A percentile compares a stretch with the other conserved stretches of the same genome.
phyloP scores from a whole-genome alignment of 805 yeast genomes.

The Spathaspora sp. region DNA sequence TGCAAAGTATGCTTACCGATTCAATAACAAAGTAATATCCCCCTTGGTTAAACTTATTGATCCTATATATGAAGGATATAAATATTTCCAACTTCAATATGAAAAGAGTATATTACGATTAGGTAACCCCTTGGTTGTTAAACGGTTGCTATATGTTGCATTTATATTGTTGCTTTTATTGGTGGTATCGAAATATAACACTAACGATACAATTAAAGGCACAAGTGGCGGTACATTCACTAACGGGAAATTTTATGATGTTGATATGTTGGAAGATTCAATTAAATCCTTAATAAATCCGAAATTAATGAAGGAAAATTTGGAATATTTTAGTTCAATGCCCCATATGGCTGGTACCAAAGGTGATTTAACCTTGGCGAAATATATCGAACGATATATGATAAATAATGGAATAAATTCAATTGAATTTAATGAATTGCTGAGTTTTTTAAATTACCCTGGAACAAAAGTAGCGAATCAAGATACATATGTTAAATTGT shows the following conservation, averaged over 20 bases:
- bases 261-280: slow-evolving; percentile 45
- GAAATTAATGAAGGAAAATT: slow-evolving; percentile 56
- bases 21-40: slow-evolving; percentile 33
- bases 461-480: slow-evolving; percentile 11
- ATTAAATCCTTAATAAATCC: slow-evolving; percentile 50
- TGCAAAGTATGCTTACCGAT: slow-evolving; percentile 29
- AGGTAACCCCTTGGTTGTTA: slow-evolving; percentile 86
- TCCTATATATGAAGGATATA: slow-evolving; percentile 49
- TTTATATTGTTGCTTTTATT: slow-evolving; percentile 59
- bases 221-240: slow-evolving; percentile 39
- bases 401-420: slow-evolving; percentile 51
- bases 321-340: slow-evolving; percentile 72
- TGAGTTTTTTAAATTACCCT: slow-evolving; percentile 67
- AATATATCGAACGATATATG: slow-evolving; percentile 60
- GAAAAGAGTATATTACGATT: slow-evolving; percentile 58
- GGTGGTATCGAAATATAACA: slow-evolving; percentile 55
- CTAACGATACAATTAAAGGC: slow-evolving; percentile 36
- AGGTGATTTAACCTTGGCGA: slow-evolving; percentile 74
- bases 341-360: slow-evolving; percentile 87
- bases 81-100: slow-evolving; percentile 37
- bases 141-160: slow-evolving; percentile 69
- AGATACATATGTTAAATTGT: slow-evolving; percentile 23
- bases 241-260: slow-evolving; percentile 62
- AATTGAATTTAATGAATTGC: slow-evolving; percentile 48
- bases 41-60: slow-evolving; percentile 46